Evolutionary conservation across 208 protist genomes (phyloP).

Genomic region (Leishmania martiniquensis): DNA sequence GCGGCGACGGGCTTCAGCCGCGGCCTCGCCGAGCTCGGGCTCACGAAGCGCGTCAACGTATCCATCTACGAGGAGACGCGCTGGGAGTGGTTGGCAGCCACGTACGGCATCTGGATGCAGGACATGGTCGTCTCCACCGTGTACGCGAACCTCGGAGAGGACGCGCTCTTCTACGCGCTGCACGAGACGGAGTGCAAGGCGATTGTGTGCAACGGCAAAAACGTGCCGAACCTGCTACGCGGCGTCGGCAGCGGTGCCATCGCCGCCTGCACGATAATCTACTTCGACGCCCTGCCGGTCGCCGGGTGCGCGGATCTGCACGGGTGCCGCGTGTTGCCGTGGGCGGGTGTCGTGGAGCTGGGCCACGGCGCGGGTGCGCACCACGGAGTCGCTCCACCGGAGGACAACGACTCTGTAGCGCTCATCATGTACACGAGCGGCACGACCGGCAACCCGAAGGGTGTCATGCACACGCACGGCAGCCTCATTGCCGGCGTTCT

Average conservation of each 20-base stretch:
- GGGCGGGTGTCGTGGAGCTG: conserved; percentile 54
- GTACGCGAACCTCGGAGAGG: conserved; percentile 86
- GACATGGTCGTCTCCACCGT: conserved; percentile 71
- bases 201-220: conserved; percentile 72
- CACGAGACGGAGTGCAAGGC: conserved; percentile 53
- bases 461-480: conserved; percentile 85
- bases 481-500: conserved; percentile 55
- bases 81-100: conserved; percentile 79
- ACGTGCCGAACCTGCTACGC: conserved; percentile 47
- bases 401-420: conserved; percentile 39
- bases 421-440: conserved; percentile 82
- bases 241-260: conserved; percentile 40
- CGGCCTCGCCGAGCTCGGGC: conserved; percentile 56
- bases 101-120: conserved; percentile 75
- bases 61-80: conserved; percentile 85
- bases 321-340: conserved; percentile 40
- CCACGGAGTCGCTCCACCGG: conserved; percentile 8
- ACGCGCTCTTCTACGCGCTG: conserved; percentile 67
- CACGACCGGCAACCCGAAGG: conserved; percentile 91
- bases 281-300: conserved; percentile 51
- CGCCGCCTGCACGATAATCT: conserved; percentile 53
- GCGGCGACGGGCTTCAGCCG: conserved; percentile 47
- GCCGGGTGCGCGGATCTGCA: conserved; percentile 6
- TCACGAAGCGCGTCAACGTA: conserved; percentile 38
- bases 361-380: conserved; percentile 25